These are phyloP conservation scores for Trapa incisa DNA, from an alignment of 345 rosid species.

Conservation along the genomic window DNA sequence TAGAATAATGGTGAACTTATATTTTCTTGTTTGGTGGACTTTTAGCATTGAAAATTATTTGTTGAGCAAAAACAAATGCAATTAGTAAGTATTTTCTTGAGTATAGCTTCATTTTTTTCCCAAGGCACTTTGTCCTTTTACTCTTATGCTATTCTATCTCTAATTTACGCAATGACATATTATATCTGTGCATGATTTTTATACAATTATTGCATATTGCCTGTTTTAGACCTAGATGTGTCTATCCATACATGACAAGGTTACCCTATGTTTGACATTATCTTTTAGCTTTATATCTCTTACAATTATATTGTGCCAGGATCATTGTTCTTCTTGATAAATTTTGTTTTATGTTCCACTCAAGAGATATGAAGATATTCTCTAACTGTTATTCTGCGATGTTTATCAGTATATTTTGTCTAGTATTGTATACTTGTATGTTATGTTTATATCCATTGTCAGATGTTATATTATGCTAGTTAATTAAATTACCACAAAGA, in stretches of 20 bases:
- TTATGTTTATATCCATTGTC: too few relatives aligned
- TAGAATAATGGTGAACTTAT: neutral
- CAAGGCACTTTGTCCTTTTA: neutral
- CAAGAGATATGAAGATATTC: neutral
- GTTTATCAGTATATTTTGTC: too few relatives aligned
- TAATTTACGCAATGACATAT: neutral
- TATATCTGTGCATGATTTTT: neutral
- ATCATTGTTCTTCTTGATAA: neutral
- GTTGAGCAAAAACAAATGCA: too few relatives aligned
- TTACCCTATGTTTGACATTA: neutral
- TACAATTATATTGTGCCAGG: neutral
- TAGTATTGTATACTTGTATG: too few relatives aligned
- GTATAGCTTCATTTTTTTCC: neutral
- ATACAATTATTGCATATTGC: neutral
- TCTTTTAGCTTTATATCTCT: neutral
- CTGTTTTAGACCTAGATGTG: neutral
- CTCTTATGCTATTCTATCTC: neutral
- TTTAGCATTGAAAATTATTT: neutral
- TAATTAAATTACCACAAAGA: too few relatives aligned
- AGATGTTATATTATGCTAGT: too few relatives aligned
- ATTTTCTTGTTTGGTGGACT: neutral
- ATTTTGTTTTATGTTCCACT: neutral
- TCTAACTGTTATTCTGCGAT: too few relatives aligned
- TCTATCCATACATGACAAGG: too few relatives aligned
- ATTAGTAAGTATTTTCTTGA: neutral